Base-by-base conservation (phyloP, 2,329 filamentous ascomycete genomes). In the Trichoderma atroviride region DNA sequence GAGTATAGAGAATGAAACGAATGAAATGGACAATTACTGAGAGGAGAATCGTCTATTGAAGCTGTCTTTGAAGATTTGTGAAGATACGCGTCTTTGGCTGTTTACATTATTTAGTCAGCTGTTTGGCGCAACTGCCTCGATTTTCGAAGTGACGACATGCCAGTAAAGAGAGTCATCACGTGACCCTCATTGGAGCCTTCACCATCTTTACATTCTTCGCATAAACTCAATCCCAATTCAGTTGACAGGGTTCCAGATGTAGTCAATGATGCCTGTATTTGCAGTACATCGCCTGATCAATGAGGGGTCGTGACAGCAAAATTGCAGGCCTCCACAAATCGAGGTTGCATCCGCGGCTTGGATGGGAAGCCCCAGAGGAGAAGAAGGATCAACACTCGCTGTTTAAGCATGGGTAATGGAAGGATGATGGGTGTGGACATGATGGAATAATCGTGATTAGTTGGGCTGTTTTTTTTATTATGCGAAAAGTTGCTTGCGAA, bases 301-400 rank as follows among this genome's bases (percentile, higher is more conserved):
- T 33, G 59, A 52, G 59, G 59, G 59, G 59, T 24, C 47, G 59
- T 16, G 29, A 19, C n/a, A 35, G 22, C 40, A 52, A 47, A n/a
- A 22, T 14, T 22, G 29, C 43, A n/a, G 29, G 43, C 40, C 24
- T 22, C 50, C 22, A 22, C n/a, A 19, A 22, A 13, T 58, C 16
- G 62, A 37, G 62, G 62, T 40, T 43, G 52, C 37, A 66, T 43
- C 62, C 62, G 63, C n/a, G 56, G 64, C 37, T 68, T 59, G 64
- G 27, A 35, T 40, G 27, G 37, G 47, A 50, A 50, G 10, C 47
- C 22, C 22, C n/a, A 24, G 5, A 24, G 13, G n/a, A 24, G 22
- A 22, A 24, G 47, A 24, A 43, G 7, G 40, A 43, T 24, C 47
- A 24, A 22, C 22, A 50, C 22, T 50, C 9, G 6, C 47, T 24